These are phyloP conservation scores for Mycena belliarum DNA, from an alignment of 768 basidiomycete species.

Conservation along the genomic window DNA sequence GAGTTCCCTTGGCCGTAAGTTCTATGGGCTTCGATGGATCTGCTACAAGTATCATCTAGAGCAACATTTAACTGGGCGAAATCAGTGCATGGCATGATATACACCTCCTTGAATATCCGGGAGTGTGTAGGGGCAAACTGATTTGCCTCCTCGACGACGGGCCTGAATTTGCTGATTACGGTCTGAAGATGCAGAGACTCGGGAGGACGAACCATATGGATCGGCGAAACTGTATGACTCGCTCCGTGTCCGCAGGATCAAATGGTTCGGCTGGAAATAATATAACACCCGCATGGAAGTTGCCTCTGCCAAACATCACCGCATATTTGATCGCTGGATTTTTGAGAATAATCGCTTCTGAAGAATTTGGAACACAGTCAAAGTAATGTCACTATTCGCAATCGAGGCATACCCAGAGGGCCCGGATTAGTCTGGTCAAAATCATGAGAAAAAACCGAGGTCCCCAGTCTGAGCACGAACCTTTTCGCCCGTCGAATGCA, in stretches of 20 bases:
- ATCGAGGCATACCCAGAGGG: conserved; percentile 34
- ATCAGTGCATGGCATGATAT: too few relatives aligned
- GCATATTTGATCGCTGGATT: conserved; percentile 29
- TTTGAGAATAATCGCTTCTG: conserved; percentile 35
- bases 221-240: conserved; percentile 24
- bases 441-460: not conserved
- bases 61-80: not conserved
- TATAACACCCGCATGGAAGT: conserved; percentile 36
- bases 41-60: conserved; percentile 10
- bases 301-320: conserved; percentile 12
- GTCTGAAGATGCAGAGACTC: not conserved
- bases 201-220: conserved; percentile 25
- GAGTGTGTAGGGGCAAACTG: conserved; percentile 44
- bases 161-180: conserved; percentile 28
- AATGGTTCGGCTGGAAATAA: conserved; percentile 31
- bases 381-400: conserved; percentile 4
- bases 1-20: conserved; percentile 27
- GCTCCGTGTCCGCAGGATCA: conserved; percentile 25
- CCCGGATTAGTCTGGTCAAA: conserved; percentile 35
- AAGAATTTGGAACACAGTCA: not conserved
- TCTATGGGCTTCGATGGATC: conserved; percentile 4
- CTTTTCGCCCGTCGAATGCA: conserved; percentile 45
- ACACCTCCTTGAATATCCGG: conserved; percentile 48
- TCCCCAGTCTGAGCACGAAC: conserved; percentile 21
- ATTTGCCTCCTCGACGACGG: conserved; percentile 41